Evolutionary conservation across 768 basidiomycete genomes (phyloP), one percentile per base, ranked within the genome.

Genomic region (Agaricus sinodeliciosus): DNA sequence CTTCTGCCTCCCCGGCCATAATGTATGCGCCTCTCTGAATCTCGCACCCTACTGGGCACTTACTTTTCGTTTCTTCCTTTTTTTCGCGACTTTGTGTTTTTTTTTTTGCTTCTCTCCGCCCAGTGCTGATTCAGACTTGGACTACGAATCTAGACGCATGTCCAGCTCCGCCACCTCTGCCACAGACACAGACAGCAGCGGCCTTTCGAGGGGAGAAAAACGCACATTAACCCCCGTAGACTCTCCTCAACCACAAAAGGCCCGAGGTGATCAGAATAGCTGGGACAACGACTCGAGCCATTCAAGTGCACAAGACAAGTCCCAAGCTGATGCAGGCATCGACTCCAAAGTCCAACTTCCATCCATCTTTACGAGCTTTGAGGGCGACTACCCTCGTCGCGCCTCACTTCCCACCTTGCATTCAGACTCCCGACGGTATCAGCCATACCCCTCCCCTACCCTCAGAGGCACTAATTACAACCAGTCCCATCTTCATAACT

Each of bases 91-190:
- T n/a, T 28, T 28, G 4, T 28, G 28, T 28, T 28, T 28, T 28
- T 4, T 28, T 28, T 28, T 28, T 28, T 28, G 4, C 9, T 28
- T 28, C 9, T 28, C 5, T 4, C 49, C 58, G 56, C 35, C 44
- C 57, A 75, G 72, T 61, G 61, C 71, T 55, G 71, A 76, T 43
- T 60, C 74, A 56, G 80, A 77, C 66, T 62, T 79, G 57, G 80
- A 81, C 67, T 81, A 85, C 78, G 65, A 73, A 56, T 64, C 66
- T 35, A 77, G 87, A 63, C 84, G 87, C 63, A 89, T 90, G 88
- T 89, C 88, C 67, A 76, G 78, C 65, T 87, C 84, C 58, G 83
- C 81, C 47, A 76, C 80, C 54, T 87, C 87, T 13, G 74, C 77
- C 13, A 76, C 82, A 36, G 85, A 86, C 69, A 78, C 80, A 3